Conservation (phyloP, 495 filamentous ascomycete species). For the Penicillium psychrofluorescens region DNA sequence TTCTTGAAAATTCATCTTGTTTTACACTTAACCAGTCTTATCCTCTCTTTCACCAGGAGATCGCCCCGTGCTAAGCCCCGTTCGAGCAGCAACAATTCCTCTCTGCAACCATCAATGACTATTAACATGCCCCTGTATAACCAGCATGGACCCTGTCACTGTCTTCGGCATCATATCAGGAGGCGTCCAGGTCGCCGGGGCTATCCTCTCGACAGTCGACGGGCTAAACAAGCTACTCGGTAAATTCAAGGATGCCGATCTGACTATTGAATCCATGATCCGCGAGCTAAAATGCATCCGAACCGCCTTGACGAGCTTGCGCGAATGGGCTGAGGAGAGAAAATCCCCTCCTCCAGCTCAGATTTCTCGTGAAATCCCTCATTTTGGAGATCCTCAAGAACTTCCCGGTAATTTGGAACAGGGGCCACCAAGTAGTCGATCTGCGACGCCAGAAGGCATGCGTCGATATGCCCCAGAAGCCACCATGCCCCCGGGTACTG, state of each 20-base stretch:
- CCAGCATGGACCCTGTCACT: conserved; percentile 25
- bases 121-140: too few species aligned
- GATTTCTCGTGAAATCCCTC: neutral
- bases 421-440: conserved; percentile 16
- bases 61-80: too few species aligned
- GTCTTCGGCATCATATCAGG: conserved; percentile 23
- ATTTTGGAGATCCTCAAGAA: conserved; percentile 11
- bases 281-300: conserved; percentile 32
- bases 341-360: neutral
- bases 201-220: conserved; percentile 26
- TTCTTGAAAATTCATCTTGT: too few species aligned
- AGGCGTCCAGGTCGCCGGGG: conserved; percentile 20
- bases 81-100: too few species aligned
- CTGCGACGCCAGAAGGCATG: conserved; percentile 19
- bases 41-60: too few species aligned
- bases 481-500: neutral
- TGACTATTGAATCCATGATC: conserved; percentile 34
- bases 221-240: conserved; percentile 25
- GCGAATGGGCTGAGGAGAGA: conserved; percentile 24
- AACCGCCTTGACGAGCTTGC: conserved; percentile 32
- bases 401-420: conserved; percentile 21
- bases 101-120: too few species aligned
- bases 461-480: neutral
- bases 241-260: conserved; percentile 35
- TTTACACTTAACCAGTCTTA: too few species aligned